These are phyloP conservation scores for Aureobasidium sp. DNA, from an alignment of 2,329 filamentous ascomycete genomes.

Conservation along the genomic window DNA sequence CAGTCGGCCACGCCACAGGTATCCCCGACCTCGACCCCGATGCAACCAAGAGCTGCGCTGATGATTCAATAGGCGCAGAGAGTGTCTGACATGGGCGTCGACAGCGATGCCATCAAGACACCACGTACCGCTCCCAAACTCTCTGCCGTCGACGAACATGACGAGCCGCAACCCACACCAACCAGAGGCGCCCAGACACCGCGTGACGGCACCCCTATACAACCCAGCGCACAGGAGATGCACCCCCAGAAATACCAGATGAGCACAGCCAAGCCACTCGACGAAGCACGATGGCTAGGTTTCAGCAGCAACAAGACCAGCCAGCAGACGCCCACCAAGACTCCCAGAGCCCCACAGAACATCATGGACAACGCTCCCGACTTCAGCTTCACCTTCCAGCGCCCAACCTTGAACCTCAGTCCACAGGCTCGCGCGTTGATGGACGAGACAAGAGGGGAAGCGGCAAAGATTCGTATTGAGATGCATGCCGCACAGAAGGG, in stretches of 20 bases:
- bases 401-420: slow-evolving; percentile 52
- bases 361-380: slow-evolving; percentile 40
- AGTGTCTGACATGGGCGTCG: slow-evolving; percentile 26
- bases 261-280: slow-evolving; percentile 66
- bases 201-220: slow-evolving; percentile 55
- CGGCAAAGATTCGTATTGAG: slow-evolving; percentile 61
- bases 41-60: neutral
- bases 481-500: slow-evolving; percentile 57
- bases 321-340: slow-evolving; percentile 60
- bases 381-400: slow-evolving; percentile 60
- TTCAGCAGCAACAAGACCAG: slow-evolving; percentile 67
- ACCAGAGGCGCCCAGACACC: slow-evolving; percentile 41
- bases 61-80: slow-evolving; percentile 18
- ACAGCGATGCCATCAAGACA: slow-evolving; percentile 27
- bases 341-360: slow-evolving; percentile 27
- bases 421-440: slow-evolving; percentile 54
- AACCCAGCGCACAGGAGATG: slow-evolving; percentile 76
- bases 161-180: slow-evolving; percentile 30
- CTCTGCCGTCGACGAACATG: slow-evolving; percentile 40
- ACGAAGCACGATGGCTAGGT: slow-evolving; percentile 73
- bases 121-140: slow-evolving; percentile 34
- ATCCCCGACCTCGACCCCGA: neutral
- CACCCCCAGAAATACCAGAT: slow-evolving; percentile 77
- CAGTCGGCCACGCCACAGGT: slow-evolving; percentile 25
- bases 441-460: slow-evolving; percentile 64